These are phyloP conservation scores for Dalbergia cultrata DNA, from an alignment of 306 rosid species.

Conservation along the genomic window DNA sequence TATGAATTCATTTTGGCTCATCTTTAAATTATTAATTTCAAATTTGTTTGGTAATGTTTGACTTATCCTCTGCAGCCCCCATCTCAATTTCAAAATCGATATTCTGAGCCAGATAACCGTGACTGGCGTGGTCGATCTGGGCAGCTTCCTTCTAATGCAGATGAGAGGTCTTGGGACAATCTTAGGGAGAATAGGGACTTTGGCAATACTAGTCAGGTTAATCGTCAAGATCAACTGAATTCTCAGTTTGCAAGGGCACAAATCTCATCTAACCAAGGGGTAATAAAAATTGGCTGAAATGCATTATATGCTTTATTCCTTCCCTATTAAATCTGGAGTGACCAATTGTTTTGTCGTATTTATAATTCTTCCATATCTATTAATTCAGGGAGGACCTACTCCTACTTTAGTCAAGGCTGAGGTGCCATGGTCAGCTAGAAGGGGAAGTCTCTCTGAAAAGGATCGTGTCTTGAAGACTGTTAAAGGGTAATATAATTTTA, in stretches of 20 bases:
- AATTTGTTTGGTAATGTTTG: constrained; percentile 1
- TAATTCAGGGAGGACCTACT: constrained; percentile 80
- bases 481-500: constrained; percentile 74
- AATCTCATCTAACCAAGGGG: constrained; percentile 72
- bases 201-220: constrained; percentile 61
- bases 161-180: constrained; percentile 80
- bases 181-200: constrained; percentile 71
- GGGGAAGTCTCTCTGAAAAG: constrained; percentile 82
- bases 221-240: constrained; percentile 71
- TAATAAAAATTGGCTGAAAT: constrained; percentile 45
- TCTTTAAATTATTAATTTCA: neutral
- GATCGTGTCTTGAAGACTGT: constrained; percentile 95
- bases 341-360: constrained; percentile 27
- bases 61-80: constrained; percentile 59
- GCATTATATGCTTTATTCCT: neutral
- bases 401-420: constrained; percentile 86
- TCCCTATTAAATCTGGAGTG: neutral
- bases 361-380: constrained; percentile 25
- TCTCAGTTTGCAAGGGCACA: constrained; percentile 69
- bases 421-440: constrained; percentile 96
- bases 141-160: constrained; percentile 65
- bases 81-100: constrained; percentile 68
- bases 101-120: constrained; percentile 86
- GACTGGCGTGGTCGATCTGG: constrained; percentile 97
- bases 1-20: constrained; percentile 10